Evolutionary conservation across 768 basidiomycete species (phyloP), one percentile per base, ranked within the genome.

Genomic region (Leccinum sublutescens): DNA sequence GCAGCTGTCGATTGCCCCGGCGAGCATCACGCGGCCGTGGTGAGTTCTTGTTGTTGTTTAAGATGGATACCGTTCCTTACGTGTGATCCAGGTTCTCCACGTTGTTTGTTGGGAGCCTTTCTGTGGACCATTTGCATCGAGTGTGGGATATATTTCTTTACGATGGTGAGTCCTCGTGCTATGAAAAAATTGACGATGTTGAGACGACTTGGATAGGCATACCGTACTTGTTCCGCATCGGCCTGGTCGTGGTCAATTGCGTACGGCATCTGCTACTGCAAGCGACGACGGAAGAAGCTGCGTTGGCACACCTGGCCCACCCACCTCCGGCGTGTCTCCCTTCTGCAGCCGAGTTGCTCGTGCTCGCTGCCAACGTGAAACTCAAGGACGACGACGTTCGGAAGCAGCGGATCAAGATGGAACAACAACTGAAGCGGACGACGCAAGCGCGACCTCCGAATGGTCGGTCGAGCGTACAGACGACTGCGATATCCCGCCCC

Each of bases 61-160:
- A 21, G 21, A 21, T 21, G 21, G 52, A 17, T 38, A 45, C 19
- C 27, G 43, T 57, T 17, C 54, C 61, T 58, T 11, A 55, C 14
- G 19, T 2, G 0, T 36, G 5, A 34, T 10, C 1, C 57, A 91
- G 90, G 90, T 90, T 93, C 62, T 82, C 84, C 0, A 81, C 84
- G 3, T 68, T 93, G 15, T 93, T 92, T 56, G 86, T 85, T 1
- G 84, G 84, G 10, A 79, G 79, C 1, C 77, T 93, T 14, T 87
- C 91, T 0, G 69, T 76, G 0, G 84, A 87, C 2, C 83, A 85
- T 65, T 73, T 91, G 15, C 83, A 87, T 58, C 79, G 92, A 27
- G 80, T 91, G 12, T 93, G 92, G 91, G 92, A 93, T 67, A 68
- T 93, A 3, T 93, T 93, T 68, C 71, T 93, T 19, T 89, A 81